Percentiles rank a stretch among this genome's conserved stretches.
Conservation (phyloP, 1,139 yeast genomes). For the Pichia terricola region DNA sequence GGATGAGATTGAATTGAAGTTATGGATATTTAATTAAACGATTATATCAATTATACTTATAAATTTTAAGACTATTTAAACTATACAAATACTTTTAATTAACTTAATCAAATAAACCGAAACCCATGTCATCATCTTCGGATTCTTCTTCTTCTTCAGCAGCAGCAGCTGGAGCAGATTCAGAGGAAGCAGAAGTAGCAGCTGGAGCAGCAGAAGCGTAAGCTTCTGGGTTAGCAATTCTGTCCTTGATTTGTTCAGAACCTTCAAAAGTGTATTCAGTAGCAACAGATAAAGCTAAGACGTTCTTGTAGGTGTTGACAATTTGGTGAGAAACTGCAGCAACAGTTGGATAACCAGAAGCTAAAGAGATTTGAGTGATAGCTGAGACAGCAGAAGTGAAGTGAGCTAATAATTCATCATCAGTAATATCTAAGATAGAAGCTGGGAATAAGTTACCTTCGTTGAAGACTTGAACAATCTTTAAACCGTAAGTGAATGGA, state of each 20-base stretch:
- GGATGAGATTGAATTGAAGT: no score
- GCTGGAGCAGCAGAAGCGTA: slow-evolving; percentile 96
- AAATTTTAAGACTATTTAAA: no score
- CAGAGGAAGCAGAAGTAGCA: slow-evolving; percentile 55
- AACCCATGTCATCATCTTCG: slow-evolving; percentile 81
- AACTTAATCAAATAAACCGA: slow-evolving; percentile 94
- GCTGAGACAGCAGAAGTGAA: slow-evolving; percentile 86
- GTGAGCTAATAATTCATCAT: slow-evolving; percentile 89
- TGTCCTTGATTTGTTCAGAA: slow-evolving; percentile 97
- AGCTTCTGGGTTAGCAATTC: slow-evolving; percentile 99
- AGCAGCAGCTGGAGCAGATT: slow-evolving; percentile 60
- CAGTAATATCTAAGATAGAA: slow-evolving; percentile 94
- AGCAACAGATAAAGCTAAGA: slow-evolving; percentile 95
- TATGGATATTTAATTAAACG: no score
- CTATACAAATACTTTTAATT: no score
- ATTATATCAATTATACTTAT: no score
- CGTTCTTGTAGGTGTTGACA: slow-evolving; percentile 98
- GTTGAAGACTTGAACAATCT: slow-evolving; percentile 95
- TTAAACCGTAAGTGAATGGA: slow-evolving; percentile 98
- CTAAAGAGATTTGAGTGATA: slow-evolving; percentile 94
- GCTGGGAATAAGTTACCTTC: slow-evolving; percentile 98
- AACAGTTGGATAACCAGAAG: slow-evolving; percentile 98
- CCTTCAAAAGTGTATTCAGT: slow-evolving; percentile 99
- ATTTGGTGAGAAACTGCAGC: slow-evolving; percentile 99
- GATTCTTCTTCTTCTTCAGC: slow-evolving; percentile 75